Evolutionary conservation across 345 rosid species (phyloP).

Genomic region (Mercurialis annua): DNA sequence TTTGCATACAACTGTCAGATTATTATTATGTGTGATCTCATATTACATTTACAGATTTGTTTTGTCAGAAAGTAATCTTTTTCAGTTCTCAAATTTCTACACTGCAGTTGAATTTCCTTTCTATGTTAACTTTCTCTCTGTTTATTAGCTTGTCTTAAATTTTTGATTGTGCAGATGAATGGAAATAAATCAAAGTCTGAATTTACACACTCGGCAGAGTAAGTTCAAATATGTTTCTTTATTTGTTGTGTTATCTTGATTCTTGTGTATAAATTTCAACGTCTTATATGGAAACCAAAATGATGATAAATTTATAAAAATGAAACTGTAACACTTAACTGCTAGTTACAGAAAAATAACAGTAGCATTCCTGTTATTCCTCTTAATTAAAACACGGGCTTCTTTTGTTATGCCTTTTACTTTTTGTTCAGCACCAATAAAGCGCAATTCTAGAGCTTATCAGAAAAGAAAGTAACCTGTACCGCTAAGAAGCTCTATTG

Average conservation of each 20-base stretch:
- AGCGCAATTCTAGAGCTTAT: too few relatives aligned
- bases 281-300: background rate
- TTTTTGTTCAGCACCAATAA: too few relatives aligned
- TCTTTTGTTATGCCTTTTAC: too few relatives aligned
- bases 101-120: background rate
- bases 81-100: background rate
- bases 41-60: background rate
- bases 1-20: background rate
- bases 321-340: background rate
- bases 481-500: too few relatives aligned
- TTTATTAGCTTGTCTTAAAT: background rate
- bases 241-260: background rate
- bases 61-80: background rate
- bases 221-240: slow-evolving; percentile 9
- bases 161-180: slow-evolving; percentile 23
- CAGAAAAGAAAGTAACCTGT: too few relatives aligned
- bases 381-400: background rate
- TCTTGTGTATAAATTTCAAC: background rate
- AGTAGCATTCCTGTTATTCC: background rate
- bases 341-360: background rate
- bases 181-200: slow-evolving; percentile 3
- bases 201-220: slow-evolving; percentile 11
- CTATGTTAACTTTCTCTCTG: background rate
- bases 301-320: too few relatives aligned
- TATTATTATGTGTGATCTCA: background rate